Evolutionary conservation across 192 early-diverging fungal species (phyloP), one percentile per base, ranked within the genome.

Genomic region (Coemansia sp.): DNA sequence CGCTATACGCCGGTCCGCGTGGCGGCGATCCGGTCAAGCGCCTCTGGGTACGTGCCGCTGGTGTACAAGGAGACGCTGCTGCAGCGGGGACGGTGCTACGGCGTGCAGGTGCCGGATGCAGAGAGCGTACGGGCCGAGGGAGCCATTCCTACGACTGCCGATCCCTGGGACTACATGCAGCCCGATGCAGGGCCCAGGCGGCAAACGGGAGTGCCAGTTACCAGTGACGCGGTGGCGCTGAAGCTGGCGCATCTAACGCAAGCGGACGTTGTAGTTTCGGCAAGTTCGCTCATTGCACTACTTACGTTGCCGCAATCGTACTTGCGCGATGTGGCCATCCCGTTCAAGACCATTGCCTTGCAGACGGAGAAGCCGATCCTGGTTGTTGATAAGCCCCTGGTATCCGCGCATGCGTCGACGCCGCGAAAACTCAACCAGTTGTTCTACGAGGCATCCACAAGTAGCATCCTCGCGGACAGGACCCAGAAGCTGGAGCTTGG

Each of bases 251-350:
- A 0, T 10, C 42, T 37, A 45, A 44, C 67, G 10, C 23, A 47
- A 2, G 77, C 77, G 4, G 71, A 80, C 19, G 67, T 80, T 37
- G 70, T 59, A 15, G 33, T 80, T 5, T 67, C 71, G 27, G 61
- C 57, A 15, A 64, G 64, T 10, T 59, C 77, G 4, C 61, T 80
- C 20, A 41, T 53, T 0, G 77, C 71, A 22, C 61, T 80, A 27
- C 61, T 74, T 28, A 66, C 77, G 36, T 57, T 79, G 64, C 67
- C 70, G 22, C 67, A 67, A 36, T 50, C 70, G 44, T 63, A 64
- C 17, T 37, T 34, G 52, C 70, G 55, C 17, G 76, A 79, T 25
- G 67, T 70, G 0, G 36, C 66, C 3, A 55, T 79, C 4, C 76
- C 76, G 17, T 61, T 79, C 27, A 48, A 57, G 29, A 64, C 74